These are phyloP conservation scores for Hypoxylon intermedium DNA, from an alignment of 495 filamentous ascomycete species.

Conservation along the genomic window DNA sequence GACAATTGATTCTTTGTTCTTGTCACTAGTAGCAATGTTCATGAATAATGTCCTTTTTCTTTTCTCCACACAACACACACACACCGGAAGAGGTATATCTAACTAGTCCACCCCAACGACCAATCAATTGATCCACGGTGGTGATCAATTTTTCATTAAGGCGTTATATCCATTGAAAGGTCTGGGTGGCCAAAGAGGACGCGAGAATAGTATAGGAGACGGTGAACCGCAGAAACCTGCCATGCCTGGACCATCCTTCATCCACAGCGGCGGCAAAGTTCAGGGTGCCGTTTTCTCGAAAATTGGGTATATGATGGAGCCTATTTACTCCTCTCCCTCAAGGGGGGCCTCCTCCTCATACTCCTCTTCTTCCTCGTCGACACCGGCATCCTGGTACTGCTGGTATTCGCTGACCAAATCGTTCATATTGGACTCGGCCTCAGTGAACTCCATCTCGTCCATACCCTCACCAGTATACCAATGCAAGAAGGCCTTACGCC, in stretches of 20 bases:
- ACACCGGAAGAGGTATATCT: slow-evolving; percentile 45
- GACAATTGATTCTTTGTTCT: slow-evolving; percentile 40
- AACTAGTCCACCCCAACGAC: slow-evolving; percentile 36
- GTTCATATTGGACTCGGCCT: slow-evolving; percentile 99
- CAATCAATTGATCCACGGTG: slow-evolving; percentile 30
- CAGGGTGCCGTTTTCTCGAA: slow-evolving; percentile 27
- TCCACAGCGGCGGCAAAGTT: slow-evolving; percentile 16
- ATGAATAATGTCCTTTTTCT: slow-evolving; percentile 31
- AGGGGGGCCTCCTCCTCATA: slow-evolving; percentile 64
- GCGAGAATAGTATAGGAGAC: slow-evolving; percentile 43
- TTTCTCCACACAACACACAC: slow-evolving; percentile 14
- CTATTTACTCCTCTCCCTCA: slow-evolving; percentile 42
- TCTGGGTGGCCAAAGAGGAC: slow-evolving; percentile 36
- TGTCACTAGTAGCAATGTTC: slow-evolving; percentile 40
- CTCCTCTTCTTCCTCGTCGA: slow-evolving; percentile 73
- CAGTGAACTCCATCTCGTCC: slow-evolving; percentile 99
- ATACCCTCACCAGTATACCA: slow-evolving; percentile 99
- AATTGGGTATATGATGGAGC: slow-evolving; percentile 31
- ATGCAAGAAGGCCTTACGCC: slow-evolving; percentile 99
- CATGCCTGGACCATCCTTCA: slow-evolving; percentile 23
- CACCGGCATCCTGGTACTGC: slow-evolving; percentile 98
- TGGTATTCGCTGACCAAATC: slow-evolving; percentile 99
- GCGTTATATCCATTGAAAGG: slow-evolving; percentile 40
- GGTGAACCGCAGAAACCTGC: slow-evolving; percentile 25
- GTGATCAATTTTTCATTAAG: slow-evolving; percentile 39